Conservation (phyloP, 208 protist species). For the Crithidia sp. region DNA sequence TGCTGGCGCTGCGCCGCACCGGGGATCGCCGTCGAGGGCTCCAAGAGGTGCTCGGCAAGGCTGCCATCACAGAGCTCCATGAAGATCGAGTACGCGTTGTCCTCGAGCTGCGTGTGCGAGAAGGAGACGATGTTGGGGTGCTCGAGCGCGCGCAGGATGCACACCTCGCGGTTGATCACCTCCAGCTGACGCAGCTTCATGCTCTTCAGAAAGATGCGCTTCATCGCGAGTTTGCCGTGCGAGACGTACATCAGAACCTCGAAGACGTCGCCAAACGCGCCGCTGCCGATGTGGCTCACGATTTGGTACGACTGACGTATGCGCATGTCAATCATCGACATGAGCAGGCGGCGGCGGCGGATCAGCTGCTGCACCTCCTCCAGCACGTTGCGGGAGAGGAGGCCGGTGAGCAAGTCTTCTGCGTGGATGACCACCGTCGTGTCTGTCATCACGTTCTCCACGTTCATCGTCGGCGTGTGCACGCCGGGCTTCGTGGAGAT, state of each 20-base stretch:
- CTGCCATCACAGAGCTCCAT: constrained; percentile 84
- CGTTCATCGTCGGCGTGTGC: constrained; percentile 34
- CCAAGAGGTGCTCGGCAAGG: constrained; percentile 42
- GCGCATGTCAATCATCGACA: constrained; percentile 54
- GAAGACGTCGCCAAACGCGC: constrained; percentile 81
- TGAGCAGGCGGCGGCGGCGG: constrained; percentile 47
- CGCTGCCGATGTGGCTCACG: constrained; percentile 65
- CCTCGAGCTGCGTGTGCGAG: constrained; percentile 71
- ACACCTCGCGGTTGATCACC: constrained; percentile 75
- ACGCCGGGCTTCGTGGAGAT: constrained; percentile 36
- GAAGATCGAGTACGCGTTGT: constrained; percentile 75
- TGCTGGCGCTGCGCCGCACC: constrained; percentile 17
- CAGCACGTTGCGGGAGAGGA: constrained; percentile 42
- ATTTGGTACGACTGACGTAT: constrained; percentile 64
- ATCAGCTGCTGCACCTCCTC: constrained; percentile 47
- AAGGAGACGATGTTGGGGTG: constrained; percentile 81
- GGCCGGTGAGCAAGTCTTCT: constrained; percentile 27
- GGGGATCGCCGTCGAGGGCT: constrained; percentile 25
- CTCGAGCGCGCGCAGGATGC: constrained; percentile 74
- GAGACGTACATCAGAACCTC: constrained; percentile 74
- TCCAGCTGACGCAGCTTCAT: constrained; percentile 61
- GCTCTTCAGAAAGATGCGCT: constrained; percentile 73
- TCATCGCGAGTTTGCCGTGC: constrained; percentile 80
- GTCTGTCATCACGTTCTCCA: constrained; percentile 35
- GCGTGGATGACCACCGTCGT: constrained; percentile 31